Evolutionary conservation across 1,284 basidiomycete genomes (phyloP), one percentile per base, ranked within the genome.

Genomic region (Cutaneotrichosporon cavernicola): DNA sequence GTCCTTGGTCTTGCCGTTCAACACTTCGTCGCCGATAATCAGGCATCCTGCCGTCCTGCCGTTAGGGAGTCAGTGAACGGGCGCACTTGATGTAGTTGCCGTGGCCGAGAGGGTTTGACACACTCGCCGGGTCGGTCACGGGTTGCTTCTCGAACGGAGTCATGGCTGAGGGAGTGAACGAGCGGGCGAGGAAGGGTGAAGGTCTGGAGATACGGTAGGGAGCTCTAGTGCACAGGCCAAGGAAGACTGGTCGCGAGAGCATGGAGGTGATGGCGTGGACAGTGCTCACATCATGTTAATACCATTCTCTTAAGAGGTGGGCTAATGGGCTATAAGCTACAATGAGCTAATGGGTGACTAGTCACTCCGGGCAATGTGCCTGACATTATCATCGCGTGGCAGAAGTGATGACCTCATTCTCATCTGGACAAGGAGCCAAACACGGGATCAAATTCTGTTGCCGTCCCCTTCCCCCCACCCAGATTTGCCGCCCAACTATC

Each of bases 1-100:
- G 79, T 97, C 94, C 64, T 88, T 86, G 1, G 92, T 80, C 77
- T 78, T 77, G 47, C 81, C 82, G 62, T 83, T 83, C 36, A 83
- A 64, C 8, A 83, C 81, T 67, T 83, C 82, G 65, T 82, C 82
- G 2, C 82, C 79, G 22, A 81, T 79, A 52, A 80, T 77, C 10
- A 80, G 52, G 66, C 80, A 81, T 14, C 77, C 80, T 2, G 80
- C 80, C 0, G 80, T 81, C 56, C 75, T 76, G 47, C 0, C 4
- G 18, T 46, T 43, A 46, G n/a, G 18, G 26, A 21, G n/a, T 36
- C 11, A 14, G 16, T 14, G 5, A 8, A 14, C 2, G 8, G 6
- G 61, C 73, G 34, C 60, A 77, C 75, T 84, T 83, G 74, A 94
- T 91, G 72, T 84, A 86, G 30, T 81, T 83, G 2, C 87, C 88